Base-by-base conservation (phyloP, 345 rosid genomes). In the Kandelia obovata region DNA sequence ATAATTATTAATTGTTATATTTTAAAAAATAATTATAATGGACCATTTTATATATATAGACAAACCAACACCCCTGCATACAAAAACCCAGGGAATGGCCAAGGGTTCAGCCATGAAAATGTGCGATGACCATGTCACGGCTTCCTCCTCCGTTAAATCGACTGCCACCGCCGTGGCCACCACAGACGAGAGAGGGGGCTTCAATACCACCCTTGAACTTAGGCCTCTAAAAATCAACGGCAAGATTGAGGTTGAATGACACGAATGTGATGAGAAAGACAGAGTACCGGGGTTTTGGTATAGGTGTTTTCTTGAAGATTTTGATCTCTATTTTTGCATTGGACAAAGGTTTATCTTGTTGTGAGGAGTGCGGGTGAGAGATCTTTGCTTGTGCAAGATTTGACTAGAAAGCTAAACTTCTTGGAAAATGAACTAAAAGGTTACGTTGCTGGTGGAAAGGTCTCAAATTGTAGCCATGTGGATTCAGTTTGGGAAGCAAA, bases 201-300 rank as follows among this genome's bases (percentile, higher is more conserved):
- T 95, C 85, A 87, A 80, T 60, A 94, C 97, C 32, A 95, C 90
- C 51, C 91, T 86, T 57, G 99, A 95, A 58, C 98, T 95, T 71
- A 83, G 86, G 89, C 87, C 96, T 21, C 23, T 53, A 46, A 81
- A 81, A 77, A 75, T 83, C 87, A 35, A 81, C 83, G 2, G 75
- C 85, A 23, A 77, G 81, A 21, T 25, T 64, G 67, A 75, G 20
- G 0, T 67, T 59, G 2, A 63, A 52, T n/a, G 77, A 76, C 37
- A 7, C 34, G 73, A 60, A 61, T 67, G 61, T 43, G 79, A 80
- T 64, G 79, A 74, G 3, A 61, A 66, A 46, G n/a, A 62, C 26
- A 0, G 25, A 69, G 52, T 27, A 1, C 9, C 6, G 67, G 34
- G 30, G 62, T 0, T 58, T 55, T 1, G 27, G 66, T 43, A 43